Conservation (phyloP, 1,284 basidiomycete species). For the Athelia sp. region DNA sequence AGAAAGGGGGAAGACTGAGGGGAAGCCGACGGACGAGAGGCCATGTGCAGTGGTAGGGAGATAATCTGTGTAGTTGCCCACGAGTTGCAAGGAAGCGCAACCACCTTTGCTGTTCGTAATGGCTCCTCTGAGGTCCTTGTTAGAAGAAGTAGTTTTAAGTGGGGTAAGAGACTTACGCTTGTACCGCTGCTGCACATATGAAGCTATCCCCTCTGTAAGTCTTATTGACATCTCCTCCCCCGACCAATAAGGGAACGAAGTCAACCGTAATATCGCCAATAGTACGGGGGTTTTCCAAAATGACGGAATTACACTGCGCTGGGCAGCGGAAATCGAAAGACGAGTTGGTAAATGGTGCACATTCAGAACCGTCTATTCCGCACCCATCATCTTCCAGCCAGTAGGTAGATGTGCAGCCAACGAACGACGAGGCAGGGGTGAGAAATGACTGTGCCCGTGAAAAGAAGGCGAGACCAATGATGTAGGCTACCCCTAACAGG, state of each 20-base stretch:
- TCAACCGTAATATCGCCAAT: constrained; percentile 66
- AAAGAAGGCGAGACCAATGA: constrained; percentile 70
- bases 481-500: constrained; percentile 56
- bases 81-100: constrained; percentile 67
- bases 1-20: constrained; percentile 65
- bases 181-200: constrained; percentile 82
- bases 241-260: constrained; percentile 76
- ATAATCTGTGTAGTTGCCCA: constrained; percentile 71
- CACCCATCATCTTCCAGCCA: constrained; percentile 72
- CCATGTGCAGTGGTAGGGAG: constrained; percentile 57
- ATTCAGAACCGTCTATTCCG: constrained; percentile 67
- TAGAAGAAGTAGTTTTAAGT: background rate
- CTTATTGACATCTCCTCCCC: constrained; percentile 64
- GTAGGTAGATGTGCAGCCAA: constrained; percentile 66
- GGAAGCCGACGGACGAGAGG: constrained; percentile 69
- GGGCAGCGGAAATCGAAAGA: constrained; percentile 80
- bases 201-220: constrained; percentile 86
- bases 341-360: constrained; percentile 61
- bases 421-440: constrained; percentile 56
- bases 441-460: constrained; percentile 68
- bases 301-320: constrained; percentile 61
- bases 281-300: constrained; percentile 72
- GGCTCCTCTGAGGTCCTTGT: constrained; percentile 50
- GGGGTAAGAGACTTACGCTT: constrained; percentile 49
- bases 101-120: constrained; percentile 66